Evolutionary conservation across 1,284 basidiomycete species (phyloP).

Genomic region (Flammula alnicola): DNA sequence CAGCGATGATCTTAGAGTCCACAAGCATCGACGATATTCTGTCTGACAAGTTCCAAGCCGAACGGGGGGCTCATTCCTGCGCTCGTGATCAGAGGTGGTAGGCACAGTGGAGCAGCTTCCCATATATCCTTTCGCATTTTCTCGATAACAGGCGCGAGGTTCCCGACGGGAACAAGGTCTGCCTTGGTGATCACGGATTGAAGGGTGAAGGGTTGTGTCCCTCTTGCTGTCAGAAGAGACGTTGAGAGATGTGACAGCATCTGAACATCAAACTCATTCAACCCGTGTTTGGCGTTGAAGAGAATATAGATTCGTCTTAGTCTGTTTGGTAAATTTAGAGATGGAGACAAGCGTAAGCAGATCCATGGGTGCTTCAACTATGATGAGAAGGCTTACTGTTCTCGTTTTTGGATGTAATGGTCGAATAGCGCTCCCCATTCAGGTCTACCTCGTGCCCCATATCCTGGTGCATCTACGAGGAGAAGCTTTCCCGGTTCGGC

Average conservation of each 20-base stretch:
- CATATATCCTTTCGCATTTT: constrained; percentile 48
- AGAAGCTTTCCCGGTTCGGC: constrained; percentile 57
- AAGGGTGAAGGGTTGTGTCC: constrained; percentile 53
- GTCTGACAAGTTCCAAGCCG: constrained; percentile 60
- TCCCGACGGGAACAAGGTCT: constrained; percentile 49
- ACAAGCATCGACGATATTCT: constrained; percentile 63
- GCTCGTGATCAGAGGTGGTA: constrained; percentile 65
- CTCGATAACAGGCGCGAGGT: constrained; percentile 33
- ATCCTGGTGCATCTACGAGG: constrained; percentile 79
- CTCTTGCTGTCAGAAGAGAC: constrained; percentile 39
- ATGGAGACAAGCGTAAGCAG: too few species aligned
- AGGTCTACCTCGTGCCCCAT: constrained; percentile 70
- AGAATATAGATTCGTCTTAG: constrained; percentile 71
- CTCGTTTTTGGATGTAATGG: constrained; percentile 60
- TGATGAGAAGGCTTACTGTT: constrained; percentile 51
- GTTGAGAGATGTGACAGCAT: constrained; percentile 63
- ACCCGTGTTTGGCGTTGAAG: constrained; percentile 67
- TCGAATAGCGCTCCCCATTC: constrained; percentile 77
- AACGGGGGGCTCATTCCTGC: constrained; percentile 50
- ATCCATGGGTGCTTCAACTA: neutral
- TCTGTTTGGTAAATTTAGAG: constrained; percentile 38
- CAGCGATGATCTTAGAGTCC: constrained; percentile 21
- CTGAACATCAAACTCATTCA: constrained; percentile 56
- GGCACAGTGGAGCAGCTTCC: constrained; percentile 60
- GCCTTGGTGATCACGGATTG: constrained; percentile 76